Evolutionary conservation across 352 stramenopile genomes (phyloP).

Genomic region (Phytophthora quininea): DNA sequence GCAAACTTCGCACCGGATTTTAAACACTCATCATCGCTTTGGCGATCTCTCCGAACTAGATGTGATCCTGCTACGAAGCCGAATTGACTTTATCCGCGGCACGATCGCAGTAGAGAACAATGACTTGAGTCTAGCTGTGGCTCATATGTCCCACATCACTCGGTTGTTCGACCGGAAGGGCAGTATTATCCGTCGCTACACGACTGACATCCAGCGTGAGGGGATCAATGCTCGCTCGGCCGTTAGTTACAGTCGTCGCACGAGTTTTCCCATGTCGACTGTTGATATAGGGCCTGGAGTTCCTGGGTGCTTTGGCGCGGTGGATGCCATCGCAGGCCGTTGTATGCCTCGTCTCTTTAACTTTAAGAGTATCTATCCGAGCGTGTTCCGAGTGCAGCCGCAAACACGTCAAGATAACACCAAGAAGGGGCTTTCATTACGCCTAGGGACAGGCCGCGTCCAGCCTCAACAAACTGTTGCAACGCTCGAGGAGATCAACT

Average conservation of each 20-base stretch:
- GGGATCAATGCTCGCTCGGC: slow-evolving; percentile 29
- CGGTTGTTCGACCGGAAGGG: slow-evolving; percentile 69
- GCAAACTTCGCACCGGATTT: slow-evolving; percentile 72
- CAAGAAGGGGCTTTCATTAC: slow-evolving; percentile 5
- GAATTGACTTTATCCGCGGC: slow-evolving; percentile 78
- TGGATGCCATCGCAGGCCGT: slow-evolving; percentile 22
- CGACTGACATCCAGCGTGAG: slow-evolving; percentile 46
- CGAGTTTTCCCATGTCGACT: slow-evolving; percentile 30
- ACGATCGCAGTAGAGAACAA: slow-evolving; percentile 75
- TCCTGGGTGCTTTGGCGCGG: slow-evolving; percentile 13
- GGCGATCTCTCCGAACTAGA: slow-evolving; percentile 65
- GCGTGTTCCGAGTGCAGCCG: background rate
- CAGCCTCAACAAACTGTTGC: slow-evolving; percentile 61
- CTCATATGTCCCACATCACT: slow-evolving; percentile 70
- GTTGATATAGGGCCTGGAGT: slow-evolving; percentile 8
- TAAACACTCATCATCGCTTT: slow-evolving; percentile 48
- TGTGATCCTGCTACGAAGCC: slow-evolving; percentile 61
- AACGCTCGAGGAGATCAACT: slow-evolving; percentile 64
- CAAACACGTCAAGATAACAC: slow-evolving; percentile 3
- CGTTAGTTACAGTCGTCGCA: slow-evolving; percentile 28
- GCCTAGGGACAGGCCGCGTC: slow-evolving; percentile 31
- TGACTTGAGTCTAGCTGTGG: slow-evolving; percentile 66
- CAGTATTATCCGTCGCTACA: slow-evolving; percentile 60
- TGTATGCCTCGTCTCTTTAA: slow-evolving; percentile 55
- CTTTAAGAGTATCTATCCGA: slow-evolving; percentile 48